Conservation (phyloP, 495 filamentous ascomycete species). For the Neurospora sp. region DNA sequence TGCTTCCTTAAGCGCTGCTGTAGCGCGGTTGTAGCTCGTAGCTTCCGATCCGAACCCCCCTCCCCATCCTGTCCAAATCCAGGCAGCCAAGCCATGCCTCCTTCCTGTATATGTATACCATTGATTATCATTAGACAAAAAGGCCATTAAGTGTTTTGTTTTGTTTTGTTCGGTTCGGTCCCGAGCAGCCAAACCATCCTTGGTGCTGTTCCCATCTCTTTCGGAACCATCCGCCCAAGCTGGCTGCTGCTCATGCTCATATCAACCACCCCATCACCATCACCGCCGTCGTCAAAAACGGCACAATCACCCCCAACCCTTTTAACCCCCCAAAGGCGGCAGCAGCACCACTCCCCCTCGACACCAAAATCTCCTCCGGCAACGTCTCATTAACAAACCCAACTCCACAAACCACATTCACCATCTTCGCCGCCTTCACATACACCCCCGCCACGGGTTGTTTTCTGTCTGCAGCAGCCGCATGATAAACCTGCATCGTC, state of each 20-base stretch:
- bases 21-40: not conserved
- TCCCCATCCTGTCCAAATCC: not conserved
- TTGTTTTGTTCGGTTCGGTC: not conserved
- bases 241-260: no score
- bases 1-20: not conserved
- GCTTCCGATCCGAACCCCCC: not conserved
- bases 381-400: constrained; percentile 52
- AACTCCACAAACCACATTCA: constrained; percentile 57
- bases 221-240: no score
- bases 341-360: no score
- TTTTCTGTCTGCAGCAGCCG: constrained; percentile 46
- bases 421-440: constrained; percentile 47
- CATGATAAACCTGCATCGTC: constrained; percentile 60
- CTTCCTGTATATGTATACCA: not conserved
- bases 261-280: not conserved
- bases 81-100: not conserved
- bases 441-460: constrained; percentile 53
- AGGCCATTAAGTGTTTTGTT: not conserved
- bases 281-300: not conserved
- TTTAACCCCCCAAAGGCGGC: no score
- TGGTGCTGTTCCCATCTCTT: no score
- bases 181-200: no score
- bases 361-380: constrained; percentile 28
- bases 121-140: not conserved
- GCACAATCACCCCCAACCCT: not conserved